Evolutionary conservation across 306 rosid species (phyloP).

Genomic region (Oxytropis ochrocephala): DNA sequence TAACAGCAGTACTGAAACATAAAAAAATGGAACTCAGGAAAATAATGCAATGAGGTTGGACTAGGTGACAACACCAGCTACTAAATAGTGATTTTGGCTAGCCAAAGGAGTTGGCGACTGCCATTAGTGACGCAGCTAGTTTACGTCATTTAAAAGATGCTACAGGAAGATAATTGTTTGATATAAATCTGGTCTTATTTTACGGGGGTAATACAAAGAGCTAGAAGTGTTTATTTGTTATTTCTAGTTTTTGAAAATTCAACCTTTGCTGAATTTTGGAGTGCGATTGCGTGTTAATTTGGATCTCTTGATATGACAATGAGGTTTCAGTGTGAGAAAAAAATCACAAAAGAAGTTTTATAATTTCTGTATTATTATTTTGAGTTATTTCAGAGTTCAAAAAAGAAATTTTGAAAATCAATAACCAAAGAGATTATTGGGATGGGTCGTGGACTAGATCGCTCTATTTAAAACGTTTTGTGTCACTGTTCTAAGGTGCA

Average conservation of each 20-base stretch:
- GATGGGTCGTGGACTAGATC: too few relatives aligned
- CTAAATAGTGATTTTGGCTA: slow-evolving; percentile 7
- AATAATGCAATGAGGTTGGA: slow-evolving; percentile 9
- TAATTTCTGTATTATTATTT: background rate
- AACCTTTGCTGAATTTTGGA: background rate
- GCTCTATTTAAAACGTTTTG: too few relatives aligned
- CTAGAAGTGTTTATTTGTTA: background rate
- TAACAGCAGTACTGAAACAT: slow-evolving; percentile 5
- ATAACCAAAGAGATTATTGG: too few relatives aligned
- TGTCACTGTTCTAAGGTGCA: too few relatives aligned
- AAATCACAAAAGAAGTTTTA: background rate
- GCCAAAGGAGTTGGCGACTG: slow-evolving; percentile 4
- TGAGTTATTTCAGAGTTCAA: too few relatives aligned
- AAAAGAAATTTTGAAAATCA: too few relatives aligned
- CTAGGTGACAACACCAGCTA: background rate
- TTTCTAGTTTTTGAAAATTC: background rate
- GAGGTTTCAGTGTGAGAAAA: background rate
- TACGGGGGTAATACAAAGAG: background rate
- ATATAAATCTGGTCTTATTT: background rate
- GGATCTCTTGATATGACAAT: background rate
- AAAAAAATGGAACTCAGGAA: slow-evolving; percentile 3
- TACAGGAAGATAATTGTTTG: slow-evolving; percentile 4
- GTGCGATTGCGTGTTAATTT: background rate
- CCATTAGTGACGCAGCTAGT: slow-evolving; percentile 13
- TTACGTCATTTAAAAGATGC: slow-evolving; percentile 15